Evolutionary conservation across 805 yeast species (phyloP).

Genomic region (Saturnispora besseyi): DNA sequence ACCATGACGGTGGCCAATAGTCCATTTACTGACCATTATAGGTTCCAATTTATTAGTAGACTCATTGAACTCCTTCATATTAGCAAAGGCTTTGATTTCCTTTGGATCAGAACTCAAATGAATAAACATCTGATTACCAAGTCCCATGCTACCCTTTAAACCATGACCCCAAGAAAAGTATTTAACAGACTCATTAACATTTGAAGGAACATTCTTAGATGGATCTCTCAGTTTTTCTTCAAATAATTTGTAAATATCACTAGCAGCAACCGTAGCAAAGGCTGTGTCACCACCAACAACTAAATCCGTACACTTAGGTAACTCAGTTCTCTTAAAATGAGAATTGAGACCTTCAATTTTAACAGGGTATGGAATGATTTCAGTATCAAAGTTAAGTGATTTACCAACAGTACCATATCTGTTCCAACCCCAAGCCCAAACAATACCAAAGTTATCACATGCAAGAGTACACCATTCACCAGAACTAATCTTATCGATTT

Average conservation of each 20-base stretch:
- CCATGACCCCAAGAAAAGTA: constrained; percentile 76
- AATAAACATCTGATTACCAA: constrained; percentile 45
- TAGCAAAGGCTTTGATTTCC: constrained; percentile 40
- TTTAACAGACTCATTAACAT: constrained; percentile 15
- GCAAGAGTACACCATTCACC: constrained; percentile 71
- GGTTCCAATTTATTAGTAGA: constrained; percentile 30
- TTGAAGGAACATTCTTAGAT: constrained; percentile 11
- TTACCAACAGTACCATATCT: constrained; percentile 77
- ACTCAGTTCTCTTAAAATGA: constrained; percentile 33
- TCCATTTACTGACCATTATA: constrained; percentile 43
- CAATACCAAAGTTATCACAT: constrained; percentile 51
- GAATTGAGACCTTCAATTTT: constrained; percentile 33
- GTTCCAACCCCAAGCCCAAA: constrained; percentile 86
- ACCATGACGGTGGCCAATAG: constrained; percentile 58
- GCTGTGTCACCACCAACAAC: constrained; percentile 67
- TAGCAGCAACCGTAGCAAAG: constrained; percentile 36
- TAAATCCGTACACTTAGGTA: constrained; percentile 42
- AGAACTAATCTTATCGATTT: constrained; percentile 52
- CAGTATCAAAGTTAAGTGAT: constrained; percentile 56
- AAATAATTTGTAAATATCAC: constrained; percentile 29
- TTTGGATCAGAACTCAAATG: constrained; percentile 68
- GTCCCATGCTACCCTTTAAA: constrained; percentile 76
- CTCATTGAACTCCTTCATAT: constrained; percentile 50
- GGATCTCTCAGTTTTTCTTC: constrained; percentile 22
- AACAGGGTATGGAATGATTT: constrained; percentile 62